These are phyloP conservation scores for Zea mays DNA, from an alignment of 176 grass and related monocot genomes.

Conservation along the genomic window DNA sequence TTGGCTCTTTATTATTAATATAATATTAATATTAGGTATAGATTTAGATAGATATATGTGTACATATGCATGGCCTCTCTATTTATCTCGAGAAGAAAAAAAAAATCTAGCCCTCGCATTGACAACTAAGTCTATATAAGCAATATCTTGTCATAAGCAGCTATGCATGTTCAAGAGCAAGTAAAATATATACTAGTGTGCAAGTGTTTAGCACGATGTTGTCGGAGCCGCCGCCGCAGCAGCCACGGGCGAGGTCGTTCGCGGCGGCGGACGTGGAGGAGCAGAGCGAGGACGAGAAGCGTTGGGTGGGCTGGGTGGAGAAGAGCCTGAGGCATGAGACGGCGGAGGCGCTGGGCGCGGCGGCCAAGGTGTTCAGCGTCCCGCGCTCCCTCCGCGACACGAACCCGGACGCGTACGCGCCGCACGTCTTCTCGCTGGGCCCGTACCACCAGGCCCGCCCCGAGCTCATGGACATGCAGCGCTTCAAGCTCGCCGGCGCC, in stretches of 20 bases:
- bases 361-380: conserved; percentile 63
- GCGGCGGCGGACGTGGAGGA: conserved; percentile 13
- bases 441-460: conserved; percentile 63
- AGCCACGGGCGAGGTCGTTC: conserved; percentile 34
- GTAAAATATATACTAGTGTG: not conserved
- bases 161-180: not conserved
- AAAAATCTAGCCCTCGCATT: too few relatives aligned
- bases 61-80: too few relatives aligned
- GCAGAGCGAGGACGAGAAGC: conserved; percentile 36
- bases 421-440: conserved; percentile 69
- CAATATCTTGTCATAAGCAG: too few relatives aligned
- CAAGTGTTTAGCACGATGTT: not conserved
- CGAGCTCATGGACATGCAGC: conserved; percentile 82
- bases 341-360: conserved; percentile 41
- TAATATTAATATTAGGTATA: too few relatives aligned
- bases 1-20: too few relatives aligned
- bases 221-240: conserved; percentile 19
- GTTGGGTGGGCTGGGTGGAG: conserved; percentile 63
- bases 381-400: conserved; percentile 40
- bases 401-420: conserved; percentile 55
- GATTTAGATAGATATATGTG: too few relatives aligned
- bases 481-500: conserved; percentile 75
- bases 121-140: too few relatives aligned
- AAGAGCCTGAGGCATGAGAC: conserved; percentile 39
- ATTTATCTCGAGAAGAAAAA: too few relatives aligned